Conservation (phyloP, 768 basidiomycete genomes). For the Calocera viscosa region DNA sequence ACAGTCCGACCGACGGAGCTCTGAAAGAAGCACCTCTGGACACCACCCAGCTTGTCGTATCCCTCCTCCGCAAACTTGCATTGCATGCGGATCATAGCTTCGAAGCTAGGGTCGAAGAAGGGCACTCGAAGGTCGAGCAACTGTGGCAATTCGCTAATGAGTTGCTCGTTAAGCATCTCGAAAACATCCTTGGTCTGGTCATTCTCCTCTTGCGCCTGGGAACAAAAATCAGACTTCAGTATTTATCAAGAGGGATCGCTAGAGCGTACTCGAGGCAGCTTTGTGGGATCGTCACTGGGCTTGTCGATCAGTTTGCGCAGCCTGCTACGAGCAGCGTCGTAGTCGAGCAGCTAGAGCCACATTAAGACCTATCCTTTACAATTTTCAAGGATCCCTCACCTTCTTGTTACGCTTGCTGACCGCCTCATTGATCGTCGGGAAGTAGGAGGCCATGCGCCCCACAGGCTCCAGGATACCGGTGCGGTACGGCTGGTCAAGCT, state of each 20-base stretch:
- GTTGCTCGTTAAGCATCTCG: slow-evolving; percentile 81
- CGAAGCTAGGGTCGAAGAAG: slow-evolving; percentile 96
- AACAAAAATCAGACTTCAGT: not conserved
- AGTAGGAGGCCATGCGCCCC: slow-evolving; percentile 93
- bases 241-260: not conserved
- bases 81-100: slow-evolving; percentile 98
- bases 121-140: slow-evolving; percentile 90
- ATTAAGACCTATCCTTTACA: not conserved
- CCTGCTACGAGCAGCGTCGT: slow-evolving; percentile 82
- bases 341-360: slow-evolving; percentile 67
- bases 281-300: slow-evolving; percentile 84
- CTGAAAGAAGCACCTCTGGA: slow-evolving; percentile 53
- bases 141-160: slow-evolving; percentile 81
- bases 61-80: slow-evolving; percentile 96
- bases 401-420: slow-evolving; percentile 94
- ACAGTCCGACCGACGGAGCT: not conserved
- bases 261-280: slow-evolving; percentile 59
- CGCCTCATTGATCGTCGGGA: slow-evolving; percentile 85
- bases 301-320: slow-evolving; percentile 83
- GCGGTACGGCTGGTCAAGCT: slow-evolving; percentile 86
- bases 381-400: slow-evolving; percentile 32
- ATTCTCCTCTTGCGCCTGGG: slow-evolving; percentile 83
- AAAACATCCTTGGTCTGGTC: slow-evolving; percentile 93
- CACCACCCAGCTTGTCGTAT: slow-evolving; percentile 90
- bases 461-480: slow-evolving; percentile 91